Evolutionary conservation across 306 rosid genomes (phyloP).

Genomic region (Ammopiptanthus mongolicus): DNA sequence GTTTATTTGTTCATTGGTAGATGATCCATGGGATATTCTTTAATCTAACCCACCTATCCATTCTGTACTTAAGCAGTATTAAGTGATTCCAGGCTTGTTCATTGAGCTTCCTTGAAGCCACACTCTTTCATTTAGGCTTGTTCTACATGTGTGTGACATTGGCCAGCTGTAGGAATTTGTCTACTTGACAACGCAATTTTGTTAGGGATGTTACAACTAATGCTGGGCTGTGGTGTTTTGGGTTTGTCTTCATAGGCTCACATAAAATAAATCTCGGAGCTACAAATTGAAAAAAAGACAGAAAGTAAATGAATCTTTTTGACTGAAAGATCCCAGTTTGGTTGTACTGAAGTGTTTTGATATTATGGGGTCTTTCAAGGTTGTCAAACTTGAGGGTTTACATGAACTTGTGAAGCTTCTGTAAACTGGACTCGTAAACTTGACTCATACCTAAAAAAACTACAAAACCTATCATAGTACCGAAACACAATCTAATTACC

Average conservation of each 20-base stretch:
- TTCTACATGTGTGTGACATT: not conserved
- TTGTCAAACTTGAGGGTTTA: too few species aligned
- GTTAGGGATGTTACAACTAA: not conserved
- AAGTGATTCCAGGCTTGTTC: not conserved
- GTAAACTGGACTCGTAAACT: too few species aligned
- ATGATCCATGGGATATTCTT: constrained; percentile 14
- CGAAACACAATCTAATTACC: not conserved
- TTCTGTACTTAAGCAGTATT: not conserved
- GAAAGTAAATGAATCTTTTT: not conserved
- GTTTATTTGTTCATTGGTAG: constrained; percentile 9
- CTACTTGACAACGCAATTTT: not conserved
- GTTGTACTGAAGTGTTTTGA: not conserved
- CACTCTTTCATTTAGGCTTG: not conserved
- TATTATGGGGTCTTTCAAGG: not conserved
- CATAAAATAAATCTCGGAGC: not conserved
- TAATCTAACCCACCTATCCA: not conserved
- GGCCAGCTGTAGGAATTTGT: not conserved
- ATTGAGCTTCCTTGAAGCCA: constrained; percentile 9
- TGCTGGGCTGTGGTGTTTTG: not conserved
- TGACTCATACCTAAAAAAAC: too few species aligned
- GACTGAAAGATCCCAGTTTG: not conserved
- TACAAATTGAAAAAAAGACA: not conserved
- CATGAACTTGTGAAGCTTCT: too few species aligned
- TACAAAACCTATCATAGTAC: not conserved
- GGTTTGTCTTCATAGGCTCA: not conserved